Evolutionary conservation across 2,329 filamentous ascomycete species (phyloP).

Genomic region (Verticillium dahliae): DNA sequence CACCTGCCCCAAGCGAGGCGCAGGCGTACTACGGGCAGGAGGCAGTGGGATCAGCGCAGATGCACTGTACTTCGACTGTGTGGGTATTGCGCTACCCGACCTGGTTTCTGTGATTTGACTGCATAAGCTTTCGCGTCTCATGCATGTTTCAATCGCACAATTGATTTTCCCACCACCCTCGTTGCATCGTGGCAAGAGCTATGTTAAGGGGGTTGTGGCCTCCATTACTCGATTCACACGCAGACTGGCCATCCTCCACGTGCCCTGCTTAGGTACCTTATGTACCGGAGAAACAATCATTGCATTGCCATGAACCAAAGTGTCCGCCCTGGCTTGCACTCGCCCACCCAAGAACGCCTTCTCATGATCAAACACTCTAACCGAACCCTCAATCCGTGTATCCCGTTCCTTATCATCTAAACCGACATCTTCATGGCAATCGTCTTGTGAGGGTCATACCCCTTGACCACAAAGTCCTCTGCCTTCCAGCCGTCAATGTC

Average conservation of each 20-base stretch:
- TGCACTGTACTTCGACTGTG: not conserved
- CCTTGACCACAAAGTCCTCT: constrained; percentile 81
- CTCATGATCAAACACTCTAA: not conserved
- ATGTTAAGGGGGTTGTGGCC: not conserved
- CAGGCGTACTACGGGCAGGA: not conserved
- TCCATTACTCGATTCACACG: no score
- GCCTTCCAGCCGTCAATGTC: constrained; percentile 85
- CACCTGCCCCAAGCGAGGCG: not conserved
- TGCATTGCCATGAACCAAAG: no score
- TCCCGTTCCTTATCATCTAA: constrained; percentile 22
- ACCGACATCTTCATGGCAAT: constrained; percentile 99
- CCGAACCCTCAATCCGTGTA: not conserved
- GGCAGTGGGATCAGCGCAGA: not conserved
- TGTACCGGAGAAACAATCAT: no score
- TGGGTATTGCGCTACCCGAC: not conserved
- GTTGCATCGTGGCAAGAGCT: not conserved
- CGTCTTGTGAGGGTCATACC: constrained; percentile 83
- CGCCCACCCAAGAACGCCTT: not conserved
- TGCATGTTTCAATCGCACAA: not conserved
- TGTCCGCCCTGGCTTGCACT: no score
- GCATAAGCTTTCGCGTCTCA: not conserved
- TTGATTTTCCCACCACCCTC: not conserved
- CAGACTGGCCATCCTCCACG: no score
- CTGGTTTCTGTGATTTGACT: not conserved
- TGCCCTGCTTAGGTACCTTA: no score